These are phyloP conservation scores for Candida sithepensis DNA, from an alignment of 805 yeast species.

Conservation along the genomic window DNA sequence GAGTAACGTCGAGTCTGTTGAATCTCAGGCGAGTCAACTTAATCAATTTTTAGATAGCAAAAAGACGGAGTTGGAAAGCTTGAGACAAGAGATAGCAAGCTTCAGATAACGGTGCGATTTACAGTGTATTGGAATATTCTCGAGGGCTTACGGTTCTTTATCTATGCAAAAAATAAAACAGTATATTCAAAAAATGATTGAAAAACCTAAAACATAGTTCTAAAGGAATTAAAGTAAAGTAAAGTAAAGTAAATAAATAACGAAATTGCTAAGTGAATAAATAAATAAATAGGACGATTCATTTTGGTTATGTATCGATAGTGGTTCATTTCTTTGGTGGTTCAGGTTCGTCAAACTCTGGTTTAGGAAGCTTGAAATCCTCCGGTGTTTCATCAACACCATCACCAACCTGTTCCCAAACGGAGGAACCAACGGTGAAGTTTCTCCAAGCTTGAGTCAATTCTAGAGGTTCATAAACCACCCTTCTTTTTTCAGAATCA, in stretches of 20 bases:
- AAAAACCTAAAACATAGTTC: background rate
- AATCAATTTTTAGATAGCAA: slow-evolving; percentile 64
- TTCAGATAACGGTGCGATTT: slow-evolving; percentile 1
- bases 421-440: slow-evolving; percentile 82
- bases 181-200: background rate
- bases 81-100: slow-evolving; percentile 37
- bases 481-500: slow-evolving; percentile 87
- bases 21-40: slow-evolving; percentile 69
- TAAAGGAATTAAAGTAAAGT: slow-evolving; percentile 3
- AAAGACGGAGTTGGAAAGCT: slow-evolving; percentile 52
- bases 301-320: background rate
- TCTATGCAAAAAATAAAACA: background rate
- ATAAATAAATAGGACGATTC: no score
- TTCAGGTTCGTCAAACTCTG: slow-evolving; percentile 59
- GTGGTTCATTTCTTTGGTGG: slow-evolving; percentile 26
- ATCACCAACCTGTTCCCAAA: slow-evolving; percentile 89
- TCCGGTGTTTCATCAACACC: slow-evolving; percentile 83
- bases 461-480: slow-evolving; percentile 86
- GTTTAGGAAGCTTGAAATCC: slow-evolving; percentile 75
- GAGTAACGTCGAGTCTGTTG: slow-evolving; percentile 64
- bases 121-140: background rate
- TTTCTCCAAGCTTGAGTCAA: slow-evolving; percentile 90
- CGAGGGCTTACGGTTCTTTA: background rate
- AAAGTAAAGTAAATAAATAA: slow-evolving; percentile 23
- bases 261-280: slow-evolving; percentile 1